A percentile compares a stretch with the other conserved stretches of the same genome.
Conservation (phyloP, 495 filamentous ascomycete species). For the Xylaria cubensis region DNA sequence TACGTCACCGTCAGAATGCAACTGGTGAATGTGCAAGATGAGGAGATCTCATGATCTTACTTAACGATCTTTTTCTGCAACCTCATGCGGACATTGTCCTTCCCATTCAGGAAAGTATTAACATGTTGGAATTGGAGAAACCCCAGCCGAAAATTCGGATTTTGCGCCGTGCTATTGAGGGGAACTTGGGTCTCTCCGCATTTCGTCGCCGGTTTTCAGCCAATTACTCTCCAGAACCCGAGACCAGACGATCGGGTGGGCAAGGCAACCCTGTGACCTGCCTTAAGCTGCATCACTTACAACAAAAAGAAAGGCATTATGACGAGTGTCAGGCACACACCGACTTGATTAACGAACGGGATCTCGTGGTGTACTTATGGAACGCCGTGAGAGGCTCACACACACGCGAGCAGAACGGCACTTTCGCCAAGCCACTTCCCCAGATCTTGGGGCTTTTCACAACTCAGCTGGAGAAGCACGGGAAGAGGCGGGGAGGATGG, state of each 20-base stretch:
- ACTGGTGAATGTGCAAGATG: neutral
- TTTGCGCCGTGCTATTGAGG: constrained; percentile 6
- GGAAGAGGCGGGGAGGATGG: neutral
- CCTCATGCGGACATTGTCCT: constrained; percentile 20
- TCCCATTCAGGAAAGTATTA: constrained; percentile 25
- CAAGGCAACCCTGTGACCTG: constrained; percentile 19
- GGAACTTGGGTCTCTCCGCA: constrained; percentile 10
- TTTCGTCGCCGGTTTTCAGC: neutral
- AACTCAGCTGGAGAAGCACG: constrained; percentile 9
- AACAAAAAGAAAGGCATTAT: constrained; percentile 6
- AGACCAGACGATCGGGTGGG: constrained; percentile 17
- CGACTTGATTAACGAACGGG: neutral
- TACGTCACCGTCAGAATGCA: neutral
- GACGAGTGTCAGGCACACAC: constrained; percentile 9
- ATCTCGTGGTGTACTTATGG: constrained; percentile 13
- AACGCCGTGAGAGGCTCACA: constrained; percentile 16
- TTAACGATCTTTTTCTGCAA: neutral
- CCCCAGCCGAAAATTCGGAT: neutral
- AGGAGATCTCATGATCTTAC: constrained; percentile 24
- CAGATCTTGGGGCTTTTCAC: constrained; percentile 8
- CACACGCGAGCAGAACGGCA: constrained; percentile 8
- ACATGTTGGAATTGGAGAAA: constrained; percentile 15
- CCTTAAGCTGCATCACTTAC: neutral
- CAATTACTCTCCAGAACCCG: constrained; percentile 12
- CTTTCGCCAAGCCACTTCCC: constrained; percentile 17